Conservation (phyloP, 2,329 filamentous ascomycete species). For the Fusarium brevicatenulatum region DNA sequence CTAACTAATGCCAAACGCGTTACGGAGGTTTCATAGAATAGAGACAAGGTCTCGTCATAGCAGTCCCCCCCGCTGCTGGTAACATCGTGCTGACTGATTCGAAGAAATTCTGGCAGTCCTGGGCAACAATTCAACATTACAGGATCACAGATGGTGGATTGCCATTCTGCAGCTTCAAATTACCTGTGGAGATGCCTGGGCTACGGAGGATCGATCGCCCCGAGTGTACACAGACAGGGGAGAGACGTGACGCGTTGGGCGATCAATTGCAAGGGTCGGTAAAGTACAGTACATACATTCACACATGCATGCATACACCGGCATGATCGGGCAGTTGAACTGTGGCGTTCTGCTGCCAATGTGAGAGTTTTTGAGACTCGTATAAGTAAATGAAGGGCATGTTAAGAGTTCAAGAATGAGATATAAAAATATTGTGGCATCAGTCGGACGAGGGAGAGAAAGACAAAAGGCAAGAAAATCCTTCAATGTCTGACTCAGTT, state of each 20-base stretch:
- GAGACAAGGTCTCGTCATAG: slow-evolving; percentile 18
- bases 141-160: slow-evolving; percentile 25
- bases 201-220: slow-evolving; percentile 30
- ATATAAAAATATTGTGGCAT: not conserved
- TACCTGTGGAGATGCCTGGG: slow-evolving; percentile 33
- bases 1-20: slow-evolving; percentile 15
- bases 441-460: not conserved
- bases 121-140: slow-evolving; percentile 24
- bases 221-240: slow-evolving; percentile 8
- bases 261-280: slow-evolving; percentile 27
- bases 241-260: slow-evolving; percentile 33
- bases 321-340: not conserved
- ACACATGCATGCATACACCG: not conserved
- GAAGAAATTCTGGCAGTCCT: not conserved
- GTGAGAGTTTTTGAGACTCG: not conserved
- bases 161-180: slow-evolving; percentile 30
- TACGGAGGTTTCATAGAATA: not conserved
- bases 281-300: slow-evolving; percentile 12
- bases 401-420: not conserved
- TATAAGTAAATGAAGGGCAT: not conserved
- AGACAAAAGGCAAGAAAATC: not conserved
- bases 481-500: not conserved
- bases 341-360: slow-evolving; percentile 7
- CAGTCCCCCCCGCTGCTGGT: not conserved
- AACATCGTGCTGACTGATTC: not conserved